These are phyloP conservation scores for Myxozyma melibiosi DNA, from an alignment of 805 yeast genomes.

Conservation along the genomic window DNA sequence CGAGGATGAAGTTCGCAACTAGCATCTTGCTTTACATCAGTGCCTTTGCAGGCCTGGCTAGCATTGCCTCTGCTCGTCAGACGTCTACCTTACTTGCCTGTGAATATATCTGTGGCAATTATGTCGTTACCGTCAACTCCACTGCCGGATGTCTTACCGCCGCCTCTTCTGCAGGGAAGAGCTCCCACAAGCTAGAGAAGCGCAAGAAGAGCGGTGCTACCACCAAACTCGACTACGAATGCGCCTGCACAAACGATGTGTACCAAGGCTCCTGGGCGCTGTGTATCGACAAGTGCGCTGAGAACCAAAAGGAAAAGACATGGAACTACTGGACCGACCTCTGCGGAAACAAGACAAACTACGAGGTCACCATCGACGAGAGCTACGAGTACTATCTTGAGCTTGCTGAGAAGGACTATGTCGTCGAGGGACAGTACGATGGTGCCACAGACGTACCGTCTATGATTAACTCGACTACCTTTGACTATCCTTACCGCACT, in stretches of 20 bases:
- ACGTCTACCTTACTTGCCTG: neutral
- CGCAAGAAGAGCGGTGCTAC: neutral
- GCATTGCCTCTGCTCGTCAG: neutral
- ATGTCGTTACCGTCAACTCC: neutral
- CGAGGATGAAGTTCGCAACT: neutral
- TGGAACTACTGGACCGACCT: neutral
- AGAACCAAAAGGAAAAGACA: neutral
- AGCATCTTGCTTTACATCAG: no score
- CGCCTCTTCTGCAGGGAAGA: neutral
- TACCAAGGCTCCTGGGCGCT: constrained; percentile 12
- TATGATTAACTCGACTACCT: neutral
- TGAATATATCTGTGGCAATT: neutral
- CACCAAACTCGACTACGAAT: constrained; percentile 4
- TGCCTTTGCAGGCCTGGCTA: neutral
- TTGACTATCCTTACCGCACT: neutral
- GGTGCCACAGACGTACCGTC: constrained; percentile 4
- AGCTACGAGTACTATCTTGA: constrained; percentile 3
- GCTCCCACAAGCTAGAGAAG: neutral
- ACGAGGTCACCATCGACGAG: neutral
- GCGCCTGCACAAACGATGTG: constrained; percentile 15
- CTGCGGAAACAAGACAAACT: neutral
- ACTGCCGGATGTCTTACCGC: neutral
- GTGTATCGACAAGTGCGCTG: constrained; percentile 9
- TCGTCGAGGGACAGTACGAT: neutral
- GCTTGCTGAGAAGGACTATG: constrained; percentile 1